A percentile compares a stretch with the other conserved stretches of the same genome.
These are phyloP conservation scores for Echites panduratus DNA, from an alignment of 257 asterid species.

Conservation along the genomic window DNA sequence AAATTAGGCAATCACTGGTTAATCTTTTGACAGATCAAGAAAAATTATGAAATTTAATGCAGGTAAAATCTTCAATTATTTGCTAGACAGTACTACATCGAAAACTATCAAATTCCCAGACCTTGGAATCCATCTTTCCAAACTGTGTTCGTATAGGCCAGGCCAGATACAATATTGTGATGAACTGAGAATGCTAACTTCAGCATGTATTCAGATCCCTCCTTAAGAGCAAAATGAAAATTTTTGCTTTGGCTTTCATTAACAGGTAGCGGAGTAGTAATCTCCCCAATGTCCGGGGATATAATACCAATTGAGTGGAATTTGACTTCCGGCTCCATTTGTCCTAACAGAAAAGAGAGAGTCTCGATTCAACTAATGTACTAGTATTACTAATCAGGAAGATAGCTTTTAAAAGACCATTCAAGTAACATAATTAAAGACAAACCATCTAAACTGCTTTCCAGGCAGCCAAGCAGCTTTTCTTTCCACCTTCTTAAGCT, in stretches of 20 bases:
- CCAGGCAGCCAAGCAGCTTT: constrained; percentile 76
- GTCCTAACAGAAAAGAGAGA: constrained; percentile 28
- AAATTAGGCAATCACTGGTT: background rate
- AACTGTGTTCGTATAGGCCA: constrained; percentile 63
- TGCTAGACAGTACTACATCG: background rate
- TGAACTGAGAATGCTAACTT: constrained; percentile 65
- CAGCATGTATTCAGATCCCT: constrained; percentile 60
- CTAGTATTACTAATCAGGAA: background rate
- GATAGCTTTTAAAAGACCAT: background rate
- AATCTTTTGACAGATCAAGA: background rate
- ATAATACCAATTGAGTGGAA: constrained; percentile 61
- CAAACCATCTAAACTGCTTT: constrained; percentile 61
- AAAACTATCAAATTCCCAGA: constrained; percentile 18
- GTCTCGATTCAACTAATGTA: constrained; percentile 8
- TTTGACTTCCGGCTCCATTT: constrained; percentile 71
- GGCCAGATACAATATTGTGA: constrained; percentile 75
- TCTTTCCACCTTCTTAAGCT: constrained; percentile 82
- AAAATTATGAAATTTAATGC: background rate
- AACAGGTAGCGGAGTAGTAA: constrained; percentile 54
- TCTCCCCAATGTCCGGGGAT: constrained; percentile 60
- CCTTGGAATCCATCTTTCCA: constrained; percentile 74
- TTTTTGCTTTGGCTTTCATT: constrained; percentile 36
- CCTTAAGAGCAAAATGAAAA: constrained; percentile 49
- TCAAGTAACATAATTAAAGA: constrained; percentile 6
- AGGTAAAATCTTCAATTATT: background rate